A percentile compares a stretch with the other conserved stretches of the same genome.
These are phyloP conservation scores for Stephanodiscus minutulus DNA, from an alignment of 108 stramenopile species.

Conservation along the genomic window DNA sequence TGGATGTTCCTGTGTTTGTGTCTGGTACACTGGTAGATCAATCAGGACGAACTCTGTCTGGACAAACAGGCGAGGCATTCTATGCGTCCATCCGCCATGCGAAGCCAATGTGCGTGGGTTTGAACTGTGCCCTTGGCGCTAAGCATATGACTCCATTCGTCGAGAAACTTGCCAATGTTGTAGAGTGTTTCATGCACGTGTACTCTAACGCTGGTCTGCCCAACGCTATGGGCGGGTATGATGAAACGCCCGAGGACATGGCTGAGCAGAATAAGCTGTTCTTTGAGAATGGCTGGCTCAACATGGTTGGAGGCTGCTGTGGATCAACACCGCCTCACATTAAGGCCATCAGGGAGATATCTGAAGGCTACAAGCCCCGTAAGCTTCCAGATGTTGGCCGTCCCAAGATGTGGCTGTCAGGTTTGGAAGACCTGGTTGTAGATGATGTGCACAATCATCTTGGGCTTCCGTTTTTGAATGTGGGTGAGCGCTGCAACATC, in stretches of 20 bases:
- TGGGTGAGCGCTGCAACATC: constrained; percentile 98
- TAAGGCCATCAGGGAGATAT: constrained; percentile 80
- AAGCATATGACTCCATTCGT: constrained; percentile 96
- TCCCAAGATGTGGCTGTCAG: constrained; percentile 97
- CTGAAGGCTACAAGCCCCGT: constrained; percentile 69
- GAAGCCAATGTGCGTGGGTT: constrained; percentile 98
- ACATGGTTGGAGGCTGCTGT: constrained; percentile 99
- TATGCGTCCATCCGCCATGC: constrained; percentile 96
- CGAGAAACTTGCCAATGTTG: constrained; percentile 85
- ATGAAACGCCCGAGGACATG: constrained; percentile 97
- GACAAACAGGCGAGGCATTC: constrained; percentile 98
- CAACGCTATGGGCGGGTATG: constrained; percentile 99
- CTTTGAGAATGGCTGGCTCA: constrained; percentile 93
- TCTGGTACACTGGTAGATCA: constrained; percentile 98
- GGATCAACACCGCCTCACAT: constrained; percentile 98
- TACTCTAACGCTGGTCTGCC: constrained; percentile 99
- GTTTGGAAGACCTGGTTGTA: constrained; percentile 93
- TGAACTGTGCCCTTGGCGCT: constrained; percentile 99
- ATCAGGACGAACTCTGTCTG: constrained; percentile 96
- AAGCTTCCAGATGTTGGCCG: constrained; percentile 82
- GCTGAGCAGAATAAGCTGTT: constrained; percentile 90
- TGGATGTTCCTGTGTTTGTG: constrained; percentile 96
- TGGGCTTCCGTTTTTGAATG: constrained; percentile 94
- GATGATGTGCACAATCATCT: constrained; percentile 92
- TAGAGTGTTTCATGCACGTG: constrained; percentile 97